phyloP scores from a whole-genome alignment of 2,329 filamentous ascomycete species.

The Fusarium sp. region DNA sequence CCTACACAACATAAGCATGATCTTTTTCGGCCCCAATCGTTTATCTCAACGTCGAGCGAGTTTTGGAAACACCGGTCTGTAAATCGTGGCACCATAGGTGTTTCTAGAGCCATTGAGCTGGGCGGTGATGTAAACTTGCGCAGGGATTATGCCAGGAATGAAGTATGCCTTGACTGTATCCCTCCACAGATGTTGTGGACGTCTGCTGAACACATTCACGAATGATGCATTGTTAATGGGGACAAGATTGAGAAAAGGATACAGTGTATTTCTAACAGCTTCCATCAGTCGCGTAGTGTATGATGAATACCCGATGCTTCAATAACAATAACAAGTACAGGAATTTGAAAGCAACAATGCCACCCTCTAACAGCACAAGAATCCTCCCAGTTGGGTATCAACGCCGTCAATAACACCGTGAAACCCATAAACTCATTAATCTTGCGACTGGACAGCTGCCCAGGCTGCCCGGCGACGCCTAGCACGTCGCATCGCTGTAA shows the following conservation, averaged over 20 bases:
- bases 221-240: not conserved
- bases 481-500: rapidly evolving
- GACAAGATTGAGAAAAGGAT: not conserved
- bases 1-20: conserved; percentile 54
- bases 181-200: not conserved
- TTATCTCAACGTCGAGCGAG: conserved; percentile 35
- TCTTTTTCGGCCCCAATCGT: conserved; percentile 27
- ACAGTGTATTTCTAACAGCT: conserved; percentile 7
- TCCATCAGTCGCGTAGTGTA: not conserved
- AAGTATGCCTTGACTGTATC: not conserved
- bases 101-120: conserved; percentile 1
- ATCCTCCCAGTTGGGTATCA: conserved; percentile 20
- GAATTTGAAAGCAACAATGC: not conserved
- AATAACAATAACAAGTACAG: not conserved
- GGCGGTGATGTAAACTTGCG: conserved; percentile 66
- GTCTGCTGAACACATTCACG: not conserved
- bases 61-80: conserved; percentile 57
- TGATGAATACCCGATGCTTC: not conserved
- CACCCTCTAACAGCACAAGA: conserved; percentile 4
- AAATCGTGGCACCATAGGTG: conserved; percentile 16
- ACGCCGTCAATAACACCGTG: conserved; percentile 20
- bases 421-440: conserved; percentile 4
- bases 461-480: not conserved
- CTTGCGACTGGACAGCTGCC: not conserved
- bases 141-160: conserved; percentile 52